These are phyloP conservation scores for Adenanthera pavonina DNA, from an alignment of 306 rosid genomes.

Conservation along the genomic window DNA sequence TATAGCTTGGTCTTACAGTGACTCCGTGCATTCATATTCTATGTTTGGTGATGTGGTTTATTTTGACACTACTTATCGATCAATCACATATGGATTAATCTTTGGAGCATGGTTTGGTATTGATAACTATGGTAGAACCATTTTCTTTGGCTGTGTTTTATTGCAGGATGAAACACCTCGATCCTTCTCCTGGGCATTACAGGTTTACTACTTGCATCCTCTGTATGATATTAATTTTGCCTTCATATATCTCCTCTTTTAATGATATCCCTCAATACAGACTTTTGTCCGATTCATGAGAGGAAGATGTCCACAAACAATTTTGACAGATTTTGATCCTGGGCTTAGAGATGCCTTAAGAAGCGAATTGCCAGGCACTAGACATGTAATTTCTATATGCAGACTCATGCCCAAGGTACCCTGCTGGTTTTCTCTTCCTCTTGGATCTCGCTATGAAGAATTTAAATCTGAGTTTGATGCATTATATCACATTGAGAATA, in stretches of 20 bases:
- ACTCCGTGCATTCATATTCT: slow-evolving; percentile 65
- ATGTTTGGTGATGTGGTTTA: slow-evolving; percentile 85
- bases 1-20: slow-evolving; percentile 84
- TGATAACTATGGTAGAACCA: slow-evolving; percentile 82
- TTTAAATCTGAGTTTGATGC: slow-evolving; percentile 80
- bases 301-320: slow-evolving; percentile 90
- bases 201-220: slow-evolving; percentile 66
- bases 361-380: slow-evolving; percentile 72
- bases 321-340: slow-evolving; percentile 81
- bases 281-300: slow-evolving; percentile 81
- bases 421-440: slow-evolving; percentile 80
- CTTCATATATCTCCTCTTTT: slow-evolving; percentile 44
- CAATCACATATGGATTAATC: slow-evolving; percentile 83
- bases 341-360: slow-evolving; percentile 77
- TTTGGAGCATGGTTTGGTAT: slow-evolving; percentile 98
- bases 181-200: slow-evolving; percentile 93
- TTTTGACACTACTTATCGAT: slow-evolving; percentile 75
- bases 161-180: slow-evolving; percentile 88
- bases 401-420: slow-evolving; percentile 69
- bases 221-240: slow-evolving; percentile 48
- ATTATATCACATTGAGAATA: slow-evolving; percentile 67
- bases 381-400: slow-evolving; percentile 71
- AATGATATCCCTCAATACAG: slow-evolving; percentile 56
- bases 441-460: slow-evolving; percentile 80
- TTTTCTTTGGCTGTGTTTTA: slow-evolving; percentile 81